phyloP scores from a whole-genome alignment of 805 yeast species.

The Sungouiozyma intestinalis region DNA sequence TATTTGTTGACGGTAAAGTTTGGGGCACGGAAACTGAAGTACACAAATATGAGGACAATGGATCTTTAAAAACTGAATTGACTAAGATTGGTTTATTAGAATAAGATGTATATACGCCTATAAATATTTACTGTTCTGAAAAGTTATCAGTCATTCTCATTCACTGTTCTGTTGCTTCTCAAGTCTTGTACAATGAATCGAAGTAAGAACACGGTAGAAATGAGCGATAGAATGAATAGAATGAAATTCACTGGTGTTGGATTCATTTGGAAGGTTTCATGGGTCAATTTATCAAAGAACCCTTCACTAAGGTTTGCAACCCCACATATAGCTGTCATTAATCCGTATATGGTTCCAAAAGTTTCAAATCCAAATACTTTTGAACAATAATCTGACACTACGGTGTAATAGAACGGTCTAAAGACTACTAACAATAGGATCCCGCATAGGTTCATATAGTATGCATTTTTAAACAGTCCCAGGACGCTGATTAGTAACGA shows the following conservation, averaged over 20 bases:
- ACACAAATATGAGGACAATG: conserved; percentile 21
- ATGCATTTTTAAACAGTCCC: conserved; percentile 46
- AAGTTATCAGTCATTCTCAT: background rate
- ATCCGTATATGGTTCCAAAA: conserved; percentile 86
- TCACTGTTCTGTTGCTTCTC: background rate
- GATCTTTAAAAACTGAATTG: conserved; percentile 18
- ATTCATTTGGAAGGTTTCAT: conserved; percentile 53
- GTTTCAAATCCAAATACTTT: conserved; percentile 89
- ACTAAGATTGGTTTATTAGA: conserved; percentile 19
- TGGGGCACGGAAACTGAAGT: conserved; percentile 28
- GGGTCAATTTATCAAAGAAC: conserved; percentile 59
- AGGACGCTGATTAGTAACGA: conserved; percentile 59
- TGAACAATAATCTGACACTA: conserved; percentile 83
- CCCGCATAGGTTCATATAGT: conserved; percentile 50
- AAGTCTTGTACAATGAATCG: conserved; percentile 3
- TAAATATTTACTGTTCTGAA: background rate
- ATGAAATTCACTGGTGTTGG: conserved; percentile 68
- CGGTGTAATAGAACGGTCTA: conserved; percentile 88
- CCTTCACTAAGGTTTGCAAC: conserved; percentile 67
- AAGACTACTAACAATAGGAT: conserved; percentile 65
- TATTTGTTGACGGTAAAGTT: conserved; percentile 24
- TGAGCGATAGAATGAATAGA: conserved; percentile 43
- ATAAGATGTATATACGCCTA: background rate
- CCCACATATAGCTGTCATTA: conserved; percentile 75
- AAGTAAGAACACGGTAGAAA: conserved; percentile 16